Conservation (phyloP, 106 monocot genomes). For the Hemerocallis citrina region DNA sequence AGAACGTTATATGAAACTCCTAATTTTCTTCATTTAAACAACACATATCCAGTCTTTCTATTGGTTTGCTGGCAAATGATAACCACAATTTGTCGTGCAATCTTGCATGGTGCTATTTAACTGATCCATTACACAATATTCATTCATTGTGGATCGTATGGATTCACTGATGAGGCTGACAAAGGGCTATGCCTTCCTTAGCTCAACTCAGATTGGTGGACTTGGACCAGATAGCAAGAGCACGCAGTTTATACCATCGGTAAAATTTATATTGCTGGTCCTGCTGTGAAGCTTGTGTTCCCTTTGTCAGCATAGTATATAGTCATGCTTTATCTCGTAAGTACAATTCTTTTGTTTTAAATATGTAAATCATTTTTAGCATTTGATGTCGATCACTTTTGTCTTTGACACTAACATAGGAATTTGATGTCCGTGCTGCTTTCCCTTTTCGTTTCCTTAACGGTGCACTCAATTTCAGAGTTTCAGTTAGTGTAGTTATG, state of each 20-base stretch:
- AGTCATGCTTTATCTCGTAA: neutral
- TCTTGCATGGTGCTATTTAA: conserved; percentile 76
- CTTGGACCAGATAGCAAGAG: conserved; percentile 60
- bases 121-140: conserved; percentile 69
- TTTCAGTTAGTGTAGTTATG: conserved; percentile 37
- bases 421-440: conserved; percentile 51
- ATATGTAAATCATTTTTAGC: no score
- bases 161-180: conserved; percentile 82
- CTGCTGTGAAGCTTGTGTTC: neutral
- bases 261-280: neutral
- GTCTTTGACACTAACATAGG: conserved; percentile 20
- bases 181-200: conserved; percentile 72
- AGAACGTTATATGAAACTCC: no score
- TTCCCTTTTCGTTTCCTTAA: conserved; percentile 40
- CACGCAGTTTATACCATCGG: conserved; percentile 72
- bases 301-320: neutral
- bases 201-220: conserved; percentile 69
- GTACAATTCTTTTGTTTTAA: no score
- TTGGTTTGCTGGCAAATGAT: conserved; percentile 65
- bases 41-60: conserved; percentile 56
- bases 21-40: conserved; percentile 88
- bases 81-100: conserved; percentile 73
- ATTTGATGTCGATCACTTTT: no score
- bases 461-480: conserved; percentile 40
- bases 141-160: conserved; percentile 71